Percentiles rank a stretch among this genome's conserved stretches.
phyloP scores from a whole-genome alignment of 225 moss, liverwort and hornwort genomes.

The Sphagnum tenellum region DNA sequence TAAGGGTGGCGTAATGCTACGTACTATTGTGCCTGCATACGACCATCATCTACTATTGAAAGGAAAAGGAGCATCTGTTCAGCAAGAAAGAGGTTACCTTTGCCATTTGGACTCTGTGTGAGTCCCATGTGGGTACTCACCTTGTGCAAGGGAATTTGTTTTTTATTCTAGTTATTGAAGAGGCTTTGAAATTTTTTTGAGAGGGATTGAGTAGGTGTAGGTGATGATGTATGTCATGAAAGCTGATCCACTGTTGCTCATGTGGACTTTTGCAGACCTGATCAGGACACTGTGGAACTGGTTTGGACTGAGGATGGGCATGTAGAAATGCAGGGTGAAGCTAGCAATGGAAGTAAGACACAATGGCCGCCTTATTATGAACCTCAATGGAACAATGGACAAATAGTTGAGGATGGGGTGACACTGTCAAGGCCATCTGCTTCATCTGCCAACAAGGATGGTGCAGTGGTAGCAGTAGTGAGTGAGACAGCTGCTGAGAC shows the following conservation, averaged over 20 bases:
- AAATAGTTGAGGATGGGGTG: slow-evolving; percentile 52
- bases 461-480: slow-evolving; percentile 28
- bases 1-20: slow-evolving; percentile 62
- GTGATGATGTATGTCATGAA: too few species aligned
- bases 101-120: slow-evolving; percentile 57
- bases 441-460: slow-evolving; percentile 16
- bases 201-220: not conserved
- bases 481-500: slow-evolving; percentile 32
- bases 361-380: slow-evolving; percentile 42
- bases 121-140: slow-evolving; percentile 19
- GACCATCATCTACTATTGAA: slow-evolving; percentile 30
- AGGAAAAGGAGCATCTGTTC: slow-evolving; percentile 58
- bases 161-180: not conserved
- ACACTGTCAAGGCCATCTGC: slow-evolving; percentile 43
- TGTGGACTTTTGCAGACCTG: slow-evolving; percentile 31
- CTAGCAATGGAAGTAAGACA: slow-evolving; percentile 28
- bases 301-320: slow-evolving; percentile 38
- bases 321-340: slow-evolving; percentile 52
- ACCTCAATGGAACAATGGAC: slow-evolving; percentile 31
- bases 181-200: not conserved
- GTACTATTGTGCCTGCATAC: slow-evolving; percentile 39
- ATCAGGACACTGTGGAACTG: slow-evolving; percentile 32
- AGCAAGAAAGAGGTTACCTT: slow-evolving; percentile 33
- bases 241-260: not conserved
- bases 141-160: not conserved